Evolutionary conservation across 2,329 filamentous ascomycete species (phyloP).

Genomic region (Tolypocladium paradoxum): DNA sequence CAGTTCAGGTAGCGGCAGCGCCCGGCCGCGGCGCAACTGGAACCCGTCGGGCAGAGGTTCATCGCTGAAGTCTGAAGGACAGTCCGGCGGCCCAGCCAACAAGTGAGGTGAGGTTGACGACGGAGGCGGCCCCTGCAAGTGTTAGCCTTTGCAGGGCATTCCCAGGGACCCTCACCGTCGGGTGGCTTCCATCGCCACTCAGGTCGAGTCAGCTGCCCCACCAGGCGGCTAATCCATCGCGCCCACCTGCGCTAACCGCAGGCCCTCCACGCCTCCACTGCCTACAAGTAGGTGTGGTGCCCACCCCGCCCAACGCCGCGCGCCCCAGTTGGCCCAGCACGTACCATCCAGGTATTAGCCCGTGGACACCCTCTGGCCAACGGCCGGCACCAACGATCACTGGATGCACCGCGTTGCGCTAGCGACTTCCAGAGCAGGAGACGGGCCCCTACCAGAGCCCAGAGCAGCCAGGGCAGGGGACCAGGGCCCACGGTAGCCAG

Average conservation of each 20-base stretch:
- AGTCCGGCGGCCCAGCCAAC: not conserved
- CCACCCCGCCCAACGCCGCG: not conserved
- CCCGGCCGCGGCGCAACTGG: not conserved
- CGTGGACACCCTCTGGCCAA: not conserved
- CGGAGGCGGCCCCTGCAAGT: not conserved
- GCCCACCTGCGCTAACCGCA: conserved; percentile 1
- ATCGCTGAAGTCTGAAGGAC: not conserved
- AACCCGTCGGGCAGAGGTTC: too few relatives aligned
- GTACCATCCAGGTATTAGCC: not conserved
- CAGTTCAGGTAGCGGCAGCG: not conserved
- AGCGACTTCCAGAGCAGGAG: not conserved
- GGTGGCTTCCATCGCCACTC: conserved; percentile 13
- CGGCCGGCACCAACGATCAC: not conserved
- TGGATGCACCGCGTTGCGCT: not conserved
- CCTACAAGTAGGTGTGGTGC: not conserved
- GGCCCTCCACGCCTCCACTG: not conserved
- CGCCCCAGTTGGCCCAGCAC: not conserved
- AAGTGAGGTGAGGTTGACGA: not conserved
- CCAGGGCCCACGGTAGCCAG: too few relatives aligned
- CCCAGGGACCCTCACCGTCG: not conserved
- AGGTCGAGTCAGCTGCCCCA: conserved; percentile 21
- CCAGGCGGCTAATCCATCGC: conserved; percentile 11
- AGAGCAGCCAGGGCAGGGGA: not conserved
- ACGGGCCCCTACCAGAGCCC: not conserved
- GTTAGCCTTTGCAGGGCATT: not conserved